These are phyloP conservation scores for Kitagawia praeruptora DNA, from an alignment of 129 eudicot species.

Conservation along the genomic window DNA sequence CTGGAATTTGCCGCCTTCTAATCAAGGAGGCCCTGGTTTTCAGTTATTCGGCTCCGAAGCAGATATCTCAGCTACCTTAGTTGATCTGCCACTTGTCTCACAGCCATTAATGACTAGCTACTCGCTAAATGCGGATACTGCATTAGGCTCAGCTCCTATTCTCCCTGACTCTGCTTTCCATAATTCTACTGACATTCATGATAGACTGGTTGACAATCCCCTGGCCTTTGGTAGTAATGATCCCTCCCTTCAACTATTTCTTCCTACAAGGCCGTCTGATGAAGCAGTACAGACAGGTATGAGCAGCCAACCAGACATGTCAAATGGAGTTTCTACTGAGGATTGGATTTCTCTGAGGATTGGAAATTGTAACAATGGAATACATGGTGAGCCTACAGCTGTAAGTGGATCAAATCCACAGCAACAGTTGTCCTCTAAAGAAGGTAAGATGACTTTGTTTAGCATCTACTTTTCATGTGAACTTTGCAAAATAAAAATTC, in stretches of 20 bases:
- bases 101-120: conserved; percentile 8
- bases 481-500: background rate
- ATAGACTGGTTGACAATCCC: conserved; percentile 16
- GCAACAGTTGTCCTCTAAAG: conserved; percentile 32
- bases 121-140: background rate
- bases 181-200: conserved; percentile 6
- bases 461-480: background rate
- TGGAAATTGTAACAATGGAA: conserved; percentile 53
- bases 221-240: conserved; percentile 45
- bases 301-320: conserved; percentile 41
- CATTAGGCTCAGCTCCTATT: conserved; percentile 9
- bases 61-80: conserved; percentile 9
- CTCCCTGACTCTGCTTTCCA: conserved; percentile 2
- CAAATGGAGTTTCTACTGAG: conserved; percentile 56
- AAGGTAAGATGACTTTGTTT: conserved; percentile 29
- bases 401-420: conserved; percentile 35
- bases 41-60: conserved; percentile 12
- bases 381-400: conserved; percentile 35
- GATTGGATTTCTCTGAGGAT: conserved; percentile 94
- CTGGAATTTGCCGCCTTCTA: conserved; percentile 9
- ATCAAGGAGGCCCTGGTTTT: conserved; percentile 15
- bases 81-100: conserved; percentile 19
- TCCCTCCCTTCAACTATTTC: conserved; percentile 86
- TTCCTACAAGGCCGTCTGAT: conserved; percentile 69
- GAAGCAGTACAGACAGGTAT: conserved; percentile 33